These are phyloP conservation scores for Amborella trichopoda DNA, from an alignment of 164 flowering plant genomes.

Conservation along the genomic window DNA sequence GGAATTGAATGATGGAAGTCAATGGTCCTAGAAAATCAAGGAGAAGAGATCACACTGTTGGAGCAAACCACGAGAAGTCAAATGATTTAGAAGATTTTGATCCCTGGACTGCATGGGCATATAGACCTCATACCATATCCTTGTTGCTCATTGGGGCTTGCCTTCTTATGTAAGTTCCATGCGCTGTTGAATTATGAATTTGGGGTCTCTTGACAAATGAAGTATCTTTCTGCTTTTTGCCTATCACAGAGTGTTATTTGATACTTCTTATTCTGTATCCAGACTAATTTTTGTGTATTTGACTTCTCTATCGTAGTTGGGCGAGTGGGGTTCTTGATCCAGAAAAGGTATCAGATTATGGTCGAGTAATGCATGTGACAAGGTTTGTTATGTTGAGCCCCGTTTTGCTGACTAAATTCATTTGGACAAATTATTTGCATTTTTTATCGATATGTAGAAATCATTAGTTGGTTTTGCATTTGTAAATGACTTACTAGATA, in stretches of 20 bases:
- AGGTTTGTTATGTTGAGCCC: constrained; percentile 44
- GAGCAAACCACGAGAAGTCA: constrained; percentile 28
- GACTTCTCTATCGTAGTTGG: constrained; percentile 43
- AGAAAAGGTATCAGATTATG: constrained; percentile 39
- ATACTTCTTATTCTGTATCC: background rate
- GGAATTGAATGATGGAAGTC: too few species aligned
- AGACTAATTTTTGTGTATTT: background rate
- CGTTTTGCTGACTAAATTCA: too few species aligned
- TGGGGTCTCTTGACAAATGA: background rate
- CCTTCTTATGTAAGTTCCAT: constrained; percentile 67
- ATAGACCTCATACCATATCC: constrained; percentile 81
- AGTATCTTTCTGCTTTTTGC: background rate
- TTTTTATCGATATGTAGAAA: too few species aligned
- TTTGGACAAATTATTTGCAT: too few species aligned
- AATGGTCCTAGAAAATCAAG: constrained; percentile 38
- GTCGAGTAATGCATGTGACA: constrained; percentile 69
- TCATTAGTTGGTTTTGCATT: too few species aligned
- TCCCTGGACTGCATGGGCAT: constrained; percentile 99
- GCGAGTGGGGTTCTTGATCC: constrained; percentile 97
- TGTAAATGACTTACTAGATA: too few species aligned
- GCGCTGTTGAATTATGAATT: background rate
- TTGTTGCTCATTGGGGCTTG: constrained; percentile 81
- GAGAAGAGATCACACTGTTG: constrained; percentile 25
- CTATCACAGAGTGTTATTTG: background rate
- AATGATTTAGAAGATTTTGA: constrained; percentile 49